Percentiles rank a stretch among this genome's conserved stretches.
Evolutionary conservation across 2,329 filamentous ascomycete genomes (phyloP).

Genomic region (Talaromyces sp.): DNA sequence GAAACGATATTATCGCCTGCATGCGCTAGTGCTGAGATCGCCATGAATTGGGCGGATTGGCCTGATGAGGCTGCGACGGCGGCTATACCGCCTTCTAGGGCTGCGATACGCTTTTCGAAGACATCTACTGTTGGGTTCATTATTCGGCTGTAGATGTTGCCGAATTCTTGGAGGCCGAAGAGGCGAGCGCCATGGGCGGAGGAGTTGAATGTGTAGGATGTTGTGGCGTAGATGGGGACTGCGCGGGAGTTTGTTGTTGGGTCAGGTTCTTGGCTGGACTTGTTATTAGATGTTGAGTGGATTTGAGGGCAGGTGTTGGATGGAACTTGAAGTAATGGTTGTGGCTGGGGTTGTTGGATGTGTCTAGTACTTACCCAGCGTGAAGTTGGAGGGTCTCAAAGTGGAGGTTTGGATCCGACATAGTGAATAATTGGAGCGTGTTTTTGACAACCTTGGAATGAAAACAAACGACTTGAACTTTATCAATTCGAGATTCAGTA

Average conservation of each 20-base stretch:
- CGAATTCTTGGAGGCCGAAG: conserved; percentile 94
- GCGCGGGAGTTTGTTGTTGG: conserved; percentile 81
- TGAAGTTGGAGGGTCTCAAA: conserved; percentile 88
- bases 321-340: too few species aligned
- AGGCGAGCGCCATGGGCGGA: conserved; percentile 92
- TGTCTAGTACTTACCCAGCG: conserved; percentile 64
- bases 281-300: conserved; percentile 11
- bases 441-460: too few species aligned
- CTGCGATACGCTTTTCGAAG: conserved; percentile 95
- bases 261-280: conserved; percentile 75
- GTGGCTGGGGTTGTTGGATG: too few species aligned
- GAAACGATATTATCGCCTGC: conserved; percentile 91
- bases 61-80: conserved; percentile 84
- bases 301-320: background rate
- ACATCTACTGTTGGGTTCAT: conserved; percentile 96
- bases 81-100: conserved; percentile 87
- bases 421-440: too few species aligned
- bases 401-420: conserved; percentile 49
- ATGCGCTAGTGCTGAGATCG: conserved; percentile 80
- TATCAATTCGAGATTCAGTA: background rate
- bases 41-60: conserved; percentile 90
- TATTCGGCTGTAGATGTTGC: conserved; percentile 97
- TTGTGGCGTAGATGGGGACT: conserved; percentile 94
- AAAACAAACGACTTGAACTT: background rate
- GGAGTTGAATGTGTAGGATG: conserved; percentile 93